phyloP scores from a whole-genome alignment of 345 rosid genomes.

The Arabis alpina region DNA sequence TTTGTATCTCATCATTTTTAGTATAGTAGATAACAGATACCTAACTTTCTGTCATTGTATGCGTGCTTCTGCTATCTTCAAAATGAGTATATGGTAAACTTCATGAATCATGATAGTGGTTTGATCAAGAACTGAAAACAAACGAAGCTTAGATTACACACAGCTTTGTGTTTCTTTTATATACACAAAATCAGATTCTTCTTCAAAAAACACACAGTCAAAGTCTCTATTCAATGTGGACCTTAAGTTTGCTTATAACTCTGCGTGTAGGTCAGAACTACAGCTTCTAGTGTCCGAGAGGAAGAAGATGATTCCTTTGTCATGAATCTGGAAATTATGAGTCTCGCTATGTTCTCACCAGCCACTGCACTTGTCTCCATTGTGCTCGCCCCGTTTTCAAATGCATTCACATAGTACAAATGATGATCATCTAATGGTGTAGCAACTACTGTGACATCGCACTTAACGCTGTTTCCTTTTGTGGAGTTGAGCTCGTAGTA shows the following conservation, averaged over 20 bases:
- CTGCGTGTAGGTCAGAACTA: conserved; percentile 46
- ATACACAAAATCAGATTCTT: conserved; percentile 8
- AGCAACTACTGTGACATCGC: conserved; percentile 74
- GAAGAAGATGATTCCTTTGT: conserved; percentile 30
- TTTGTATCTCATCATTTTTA: no score
- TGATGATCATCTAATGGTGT: conserved; percentile 81
- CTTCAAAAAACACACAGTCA: background rate
- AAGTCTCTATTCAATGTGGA: conserved; percentile 16
- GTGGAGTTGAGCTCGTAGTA: conserved; percentile 85
- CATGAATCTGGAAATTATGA: conserved; percentile 64
- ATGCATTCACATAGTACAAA: conserved; percentile 86
- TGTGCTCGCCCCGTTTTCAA: conserved; percentile 93
- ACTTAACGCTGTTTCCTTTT: conserved; percentile 61
- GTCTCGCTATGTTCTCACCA: conserved; percentile 90
- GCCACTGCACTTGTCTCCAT: conserved; percentile 94
- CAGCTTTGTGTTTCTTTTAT: conserved; percentile 5
- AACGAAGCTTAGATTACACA: background rate
- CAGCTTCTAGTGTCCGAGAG: conserved; percentile 44
- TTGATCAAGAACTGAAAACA: conserved; percentile 14
- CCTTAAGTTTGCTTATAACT: conserved; percentile 48
- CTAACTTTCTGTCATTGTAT: no score
- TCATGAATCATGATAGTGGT: background rate
- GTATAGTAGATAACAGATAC: no score
- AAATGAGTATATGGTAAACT: background rate
- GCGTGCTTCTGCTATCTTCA: no score